A percentile compares a stretch with the other conserved stretches of the same genome.
phyloP scores from a whole-genome alignment of 768 basidiomycete species.

The Leucosporidium scottii region DNA sequence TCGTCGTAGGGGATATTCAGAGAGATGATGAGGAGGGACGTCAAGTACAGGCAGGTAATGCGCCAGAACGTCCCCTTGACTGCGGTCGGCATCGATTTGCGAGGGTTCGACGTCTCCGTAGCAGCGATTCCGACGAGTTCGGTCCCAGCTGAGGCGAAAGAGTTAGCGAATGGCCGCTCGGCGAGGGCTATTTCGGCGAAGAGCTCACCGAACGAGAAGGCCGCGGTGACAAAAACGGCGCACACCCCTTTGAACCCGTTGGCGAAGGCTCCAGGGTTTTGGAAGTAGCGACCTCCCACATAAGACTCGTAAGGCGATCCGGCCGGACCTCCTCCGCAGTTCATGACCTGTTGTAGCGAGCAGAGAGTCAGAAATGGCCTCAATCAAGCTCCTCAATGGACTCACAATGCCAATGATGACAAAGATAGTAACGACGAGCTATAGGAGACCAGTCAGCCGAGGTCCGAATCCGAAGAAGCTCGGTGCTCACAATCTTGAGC shows the following conservation, averaged over 20 bases:
- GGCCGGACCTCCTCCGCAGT: constrained; percentile 60
- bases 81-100: constrained; percentile 75
- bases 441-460: too few species aligned
- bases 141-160: constrained; percentile 44
- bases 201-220: constrained; percentile 67
- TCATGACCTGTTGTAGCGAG: constrained; percentile 49
- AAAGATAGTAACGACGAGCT: constrained; percentile 66
- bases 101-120: constrained; percentile 69
- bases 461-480: too few species aligned
- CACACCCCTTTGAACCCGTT: constrained; percentile 64
- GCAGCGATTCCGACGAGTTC: constrained; percentile 89
- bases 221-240: constrained; percentile 57
- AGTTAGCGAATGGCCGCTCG: too few species aligned
- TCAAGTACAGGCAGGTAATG: constrained; percentile 57
- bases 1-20: constrained; percentile 42
- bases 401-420: constrained; percentile 60
- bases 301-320: constrained; percentile 40
- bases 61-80: constrained; percentile 84
- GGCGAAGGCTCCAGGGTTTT: constrained; percentile 56
- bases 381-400: too few species aligned
- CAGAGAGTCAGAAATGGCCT: too few species aligned
- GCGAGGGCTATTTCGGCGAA: too few species aligned
- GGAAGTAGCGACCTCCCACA: constrained; percentile 43
- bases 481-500: constrained; percentile 51
- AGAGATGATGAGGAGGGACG: constrained; percentile 43